Conservation (phyloP, 306 rosid genomes). For the Sindora glabra region DNA sequence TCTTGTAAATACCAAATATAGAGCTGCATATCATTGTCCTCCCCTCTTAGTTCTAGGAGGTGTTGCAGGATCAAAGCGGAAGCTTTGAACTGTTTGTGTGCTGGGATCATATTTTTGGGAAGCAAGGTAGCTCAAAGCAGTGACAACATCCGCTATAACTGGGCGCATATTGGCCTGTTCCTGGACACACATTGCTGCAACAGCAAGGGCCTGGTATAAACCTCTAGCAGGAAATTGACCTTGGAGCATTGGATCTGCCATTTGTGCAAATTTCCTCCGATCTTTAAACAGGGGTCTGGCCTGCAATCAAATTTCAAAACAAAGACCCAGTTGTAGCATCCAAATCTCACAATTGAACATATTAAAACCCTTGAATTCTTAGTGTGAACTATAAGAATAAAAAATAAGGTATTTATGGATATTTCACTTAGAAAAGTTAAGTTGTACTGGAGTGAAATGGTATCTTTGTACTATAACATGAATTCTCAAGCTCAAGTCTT, state of each 20-base stretch:
- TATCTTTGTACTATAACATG: too few relatives aligned
- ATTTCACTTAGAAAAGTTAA: too few relatives aligned
- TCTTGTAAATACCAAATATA: conserved; percentile 24
- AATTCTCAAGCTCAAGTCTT: too few relatives aligned
- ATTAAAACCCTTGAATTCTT: background rate
- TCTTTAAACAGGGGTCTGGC: conserved; percentile 79
- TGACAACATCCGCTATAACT: conserved; percentile 84
- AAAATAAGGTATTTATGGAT: too few relatives aligned
- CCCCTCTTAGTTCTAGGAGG: conserved; percentile 62
- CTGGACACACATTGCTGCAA: conserved; percentile 90
- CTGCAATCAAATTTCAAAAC: conserved; percentile 37
- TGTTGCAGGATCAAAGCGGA: conserved; percentile 48
- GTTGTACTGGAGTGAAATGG: too few relatives aligned
- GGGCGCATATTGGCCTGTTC: conserved; percentile 87
- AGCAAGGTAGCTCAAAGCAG: conserved; percentile 85
- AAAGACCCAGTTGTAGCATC: background rate
- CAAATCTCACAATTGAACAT: background rate
- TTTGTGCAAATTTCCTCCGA: conserved; percentile 49
- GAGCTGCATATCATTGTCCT: conserved; percentile 27
- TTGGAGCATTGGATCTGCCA: conserved; percentile 78
- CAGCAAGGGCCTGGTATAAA: conserved; percentile 77
- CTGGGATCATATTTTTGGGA: conserved; percentile 50
- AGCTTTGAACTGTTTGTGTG: conserved; percentile 41
- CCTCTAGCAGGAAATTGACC: conserved; percentile 90
- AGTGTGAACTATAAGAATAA: too few relatives aligned